Base-by-base conservation (phyloP, 257 asterid genomes). In the Prunella vulgaris region DNA sequence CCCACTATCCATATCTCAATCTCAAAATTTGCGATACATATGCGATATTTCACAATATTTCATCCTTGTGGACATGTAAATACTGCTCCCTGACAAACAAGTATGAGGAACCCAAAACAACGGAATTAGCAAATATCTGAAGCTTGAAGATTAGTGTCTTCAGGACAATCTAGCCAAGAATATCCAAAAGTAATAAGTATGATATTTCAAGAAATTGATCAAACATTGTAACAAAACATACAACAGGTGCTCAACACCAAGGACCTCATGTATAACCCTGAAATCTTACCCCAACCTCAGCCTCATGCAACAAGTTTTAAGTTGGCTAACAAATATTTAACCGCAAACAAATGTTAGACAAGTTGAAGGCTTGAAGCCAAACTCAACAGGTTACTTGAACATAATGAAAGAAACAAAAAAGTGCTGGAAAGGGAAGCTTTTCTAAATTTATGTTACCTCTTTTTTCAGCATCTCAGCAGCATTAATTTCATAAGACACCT, bases 381-480 rank as follows among this genome's bases (percentile, higher is more conserved):
- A 53, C 37, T 24, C 42, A 21, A 37, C 5, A 64, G 42, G 60
- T 30, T 17, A 62, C 58, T 21, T 35, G 4, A 8, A 20, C 35
- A 22, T 38, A 67, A 38, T 27, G 9, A 33, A 17, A 28, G 32
- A 12, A 38, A n/a, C 2, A 25, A 12, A 63, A 17, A 48, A 14
- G 10, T 20, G 14, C 66, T 18, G 18, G 42, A 80, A 58, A 49
- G 15, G 48, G n/a, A n/a, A n/a, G n/a, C n/a, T n/a, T n/a, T n/a
- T n/a, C n/a, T n/a, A n/a, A n/a, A n/a, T n/a, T n/a, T n/a, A n/a
- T n/a, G 48, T 53, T 80, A 91, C 99, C 99, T 94, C 96, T 70
- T 86, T 89, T 77, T 94, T 94, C 57, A 94, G 81, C 90, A 94
- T 80, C 85, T 89, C 85, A 24, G 99, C 97, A 28, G 86, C 97